Base-by-base conservation (phyloP, 371 early-diverging fungal species). In the Rhizopus microsporus region DNA sequence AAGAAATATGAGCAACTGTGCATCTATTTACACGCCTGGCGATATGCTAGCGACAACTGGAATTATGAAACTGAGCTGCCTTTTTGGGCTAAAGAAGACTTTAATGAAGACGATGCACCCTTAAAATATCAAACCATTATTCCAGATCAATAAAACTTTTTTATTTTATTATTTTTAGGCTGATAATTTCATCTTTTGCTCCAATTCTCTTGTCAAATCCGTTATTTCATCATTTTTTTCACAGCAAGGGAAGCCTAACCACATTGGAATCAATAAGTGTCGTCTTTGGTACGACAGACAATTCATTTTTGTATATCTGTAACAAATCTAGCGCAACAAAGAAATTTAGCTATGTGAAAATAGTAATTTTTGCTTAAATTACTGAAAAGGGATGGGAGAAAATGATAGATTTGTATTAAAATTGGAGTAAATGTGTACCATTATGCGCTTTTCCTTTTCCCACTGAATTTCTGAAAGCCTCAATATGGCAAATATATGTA, bases 11-110 rank as follows among this genome's bases (percentile, higher is more conserved):
- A 90, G 42, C 84, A 93, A 60, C 72, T 94, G 33, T 69, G 72
- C 32, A 93, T 97, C 58, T 96, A 87, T 84, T 81, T 96, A 46
- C 95, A 96, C 68, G 90, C 92, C 8, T 89, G 84, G 82, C 77
- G 78, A 56, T 94, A 94, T 68, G 64, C 78, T 31, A 84, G 85
- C 1, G 63, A 78, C 9, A 83, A 75, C 0, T 89, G 91, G 89
- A 56, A 78, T 1, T 92, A 84, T 68, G 89, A 93, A 66, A 92
- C 95, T 0, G 72, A 76, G 35, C 54, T 88, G 29, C 96, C 96
- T 6, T 83, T 69, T 8, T 96, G 95, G 95, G 93, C 93, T 1
- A 60, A 69, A 10, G 82, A 74, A 43, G 60, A 61, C 15, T 63
- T 60, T 43, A 51, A 65, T 44, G 66, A 65, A 16, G 54, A 57